phyloP scores from a whole-genome alignment of 495 filamentous ascomycete genomes.

The Penicillium robsamsonii region DNA sequence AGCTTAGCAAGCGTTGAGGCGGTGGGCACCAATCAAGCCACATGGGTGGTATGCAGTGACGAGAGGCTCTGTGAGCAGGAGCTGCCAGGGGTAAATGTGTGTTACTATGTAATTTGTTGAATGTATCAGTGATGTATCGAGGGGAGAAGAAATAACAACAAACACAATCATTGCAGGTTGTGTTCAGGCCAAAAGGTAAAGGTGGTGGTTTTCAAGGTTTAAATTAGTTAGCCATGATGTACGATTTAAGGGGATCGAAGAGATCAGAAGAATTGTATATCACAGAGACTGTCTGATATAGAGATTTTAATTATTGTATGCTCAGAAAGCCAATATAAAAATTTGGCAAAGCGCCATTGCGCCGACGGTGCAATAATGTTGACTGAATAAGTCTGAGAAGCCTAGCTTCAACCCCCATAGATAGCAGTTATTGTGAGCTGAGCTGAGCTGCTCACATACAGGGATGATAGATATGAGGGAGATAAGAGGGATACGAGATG shows the following conservation, averaged over 20 bases:
- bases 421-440: neutral
- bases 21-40: neutral
- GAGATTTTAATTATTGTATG: neutral
- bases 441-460: neutral
- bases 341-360: neutral
- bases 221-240: too few species aligned
- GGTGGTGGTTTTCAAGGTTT: too few species aligned
- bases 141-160: neutral
- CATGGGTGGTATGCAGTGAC: neutral
- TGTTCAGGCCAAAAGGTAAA: neutral
- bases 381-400: neutral
- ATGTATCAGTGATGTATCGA: neutral
- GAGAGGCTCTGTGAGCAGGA: neutral
- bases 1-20: too few species aligned
- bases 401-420: neutral
- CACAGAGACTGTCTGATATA: neutral
- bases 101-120: neutral
- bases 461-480: neutral
- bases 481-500: too few species aligned
- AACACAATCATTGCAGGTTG: neutral
- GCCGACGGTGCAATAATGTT: neutral
- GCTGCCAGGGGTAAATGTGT: neutral
- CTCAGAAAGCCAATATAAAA: neutral
- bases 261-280: too few species aligned
- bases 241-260: too few species aligned